phyloP scores from a whole-genome alignment of 768 basidiomycete genomes.

The Agrocybe praecox region DNA sequence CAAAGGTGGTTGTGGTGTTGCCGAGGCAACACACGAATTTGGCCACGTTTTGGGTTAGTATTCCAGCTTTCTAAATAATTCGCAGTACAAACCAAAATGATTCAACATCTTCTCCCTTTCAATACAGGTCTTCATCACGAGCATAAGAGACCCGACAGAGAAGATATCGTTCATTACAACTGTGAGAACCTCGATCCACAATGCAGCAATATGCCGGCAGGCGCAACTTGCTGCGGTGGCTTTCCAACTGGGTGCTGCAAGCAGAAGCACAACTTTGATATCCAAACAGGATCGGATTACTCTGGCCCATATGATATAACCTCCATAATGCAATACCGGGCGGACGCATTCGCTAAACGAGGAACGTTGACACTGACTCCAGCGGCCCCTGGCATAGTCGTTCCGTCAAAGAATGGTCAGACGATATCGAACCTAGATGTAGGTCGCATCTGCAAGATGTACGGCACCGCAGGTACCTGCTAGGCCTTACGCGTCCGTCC shows the following conservation, averaged over 20 bases:
- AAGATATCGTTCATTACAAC: background rate
- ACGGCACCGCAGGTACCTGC: too few species aligned
- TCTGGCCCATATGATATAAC: background rate
- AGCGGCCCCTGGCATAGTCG: background rate
- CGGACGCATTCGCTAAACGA: background rate
- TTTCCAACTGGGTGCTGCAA: background rate
- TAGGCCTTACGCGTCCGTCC: too few species aligned
- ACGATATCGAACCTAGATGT: background rate
- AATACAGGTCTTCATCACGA: conserved; percentile 6
- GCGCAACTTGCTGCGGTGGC: conserved; percentile 1
- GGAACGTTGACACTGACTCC: conserved; percentile 1
- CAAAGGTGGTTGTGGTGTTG: background rate
- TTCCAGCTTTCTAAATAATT: background rate
- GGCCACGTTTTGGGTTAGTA: background rate
- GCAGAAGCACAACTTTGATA: background rate
- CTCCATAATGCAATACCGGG: conserved; percentile 2
- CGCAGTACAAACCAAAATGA: too few species aligned
- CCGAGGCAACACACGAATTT: conserved; percentile 3
- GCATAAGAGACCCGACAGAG: conserved; percentile 1
- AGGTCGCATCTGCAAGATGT: background rate
- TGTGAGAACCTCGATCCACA: conserved; percentile 2
- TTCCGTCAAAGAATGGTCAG: background rate
- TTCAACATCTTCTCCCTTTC: background rate
- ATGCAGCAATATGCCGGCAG: background rate
- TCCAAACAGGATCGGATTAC: background rate